Evolutionary conservation across 2,329 filamentous ascomycete species (phyloP), one percentile per base, ranked within the genome.

Genomic region (Tolypocladium amazonense): DNA sequence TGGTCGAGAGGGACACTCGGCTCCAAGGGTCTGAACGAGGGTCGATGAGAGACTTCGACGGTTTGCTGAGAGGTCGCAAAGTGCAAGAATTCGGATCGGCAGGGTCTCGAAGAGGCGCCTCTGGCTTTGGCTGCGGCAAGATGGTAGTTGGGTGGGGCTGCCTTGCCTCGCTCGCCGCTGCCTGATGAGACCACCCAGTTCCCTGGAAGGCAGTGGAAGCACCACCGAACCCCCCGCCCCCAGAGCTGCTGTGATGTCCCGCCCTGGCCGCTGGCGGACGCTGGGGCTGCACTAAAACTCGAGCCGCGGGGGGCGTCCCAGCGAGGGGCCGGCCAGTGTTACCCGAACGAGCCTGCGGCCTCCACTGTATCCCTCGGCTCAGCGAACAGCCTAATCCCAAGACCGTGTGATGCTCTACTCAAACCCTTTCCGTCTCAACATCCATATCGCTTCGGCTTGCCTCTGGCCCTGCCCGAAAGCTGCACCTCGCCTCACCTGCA

Each of bases 351-450:
- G 56, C 43, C 56, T 18, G 30, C 25, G 33, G 43, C 41, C 50
- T 56, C 50, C 38, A 50, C 30, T 27, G 43, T 27, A 43, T 50
- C 56, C 62, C 61, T 63, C 62, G 56, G 61, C 59, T 59, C 61
- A 55, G 57, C 58, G 45, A 30, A 56, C 57, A 61, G 14, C 41
- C 41, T 43, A n/a, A n/a, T 43, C 55, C 53, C 9, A 30, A 27
- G 41, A 27, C 45, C 25, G 25, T 20, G 45, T 25, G 45, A 33
- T 33, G 56, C 56, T 23, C 41, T 23, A 41, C 25, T 56, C 54
- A 43, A 56, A 41, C 54, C 54, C 25, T 56, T 38, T 41, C n/a
- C 54, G 54, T 56, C 54, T 43, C 54, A 43, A 27, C 54, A 25
- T 41, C 54, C 54, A 20, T 33, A 33, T 27, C 20, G 27, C 27